Evolutionary conservation across 805 yeast genomes (phyloP), one percentile per base, ranked within the genome.

Genomic region (Wickerhamiella sergipiensis): DNA sequence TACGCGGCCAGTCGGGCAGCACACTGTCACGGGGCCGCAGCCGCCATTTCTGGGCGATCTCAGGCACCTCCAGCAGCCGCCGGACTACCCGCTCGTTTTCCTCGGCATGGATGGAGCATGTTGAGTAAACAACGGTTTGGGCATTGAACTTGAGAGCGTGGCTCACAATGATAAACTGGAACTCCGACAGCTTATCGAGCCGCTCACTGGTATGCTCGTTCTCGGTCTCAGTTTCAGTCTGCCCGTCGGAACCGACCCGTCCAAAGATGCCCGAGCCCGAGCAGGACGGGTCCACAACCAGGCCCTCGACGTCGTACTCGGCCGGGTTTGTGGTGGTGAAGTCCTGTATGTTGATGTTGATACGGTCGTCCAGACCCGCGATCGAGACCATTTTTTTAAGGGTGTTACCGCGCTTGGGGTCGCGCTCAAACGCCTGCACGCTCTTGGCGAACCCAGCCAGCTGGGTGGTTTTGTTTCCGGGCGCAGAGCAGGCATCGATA

Each of bases 221-320:
- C 5, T 63, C 67, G 42, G 71, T 71, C 40, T 70, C 69, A 52
- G 78, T 80, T 49, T 77, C 76, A 40, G 69, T 74, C 22, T 66
- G 67, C 2, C 82, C 85, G 10, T 45, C 45, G 23, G 47, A 18
- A n/a, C 40, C 40, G 2, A 36, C 42, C 38, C 95, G 71, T n/a
- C 97, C 96, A 69, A 90, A 90, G 43, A 92, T 92, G 3, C 99
- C 99, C 46, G 95, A 83, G 0, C 99, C 99, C 22, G 96, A 87
- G 65, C 99, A 92, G 2, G 96, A 86, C 0, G 99, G 99, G 65
- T 92, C 99, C 2, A 92, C 94, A 2, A 92, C 72, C 43, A 92
- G 68, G 0, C 95, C 95, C 0, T 86, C 80, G 4, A 87, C 83
- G 17, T 77, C 74, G 54, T 72, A 85, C 45, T 81, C 83, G 1